Base-by-base conservation (phyloP, 768 basidiomycete species). In the Naganishia antarctica region DNA sequence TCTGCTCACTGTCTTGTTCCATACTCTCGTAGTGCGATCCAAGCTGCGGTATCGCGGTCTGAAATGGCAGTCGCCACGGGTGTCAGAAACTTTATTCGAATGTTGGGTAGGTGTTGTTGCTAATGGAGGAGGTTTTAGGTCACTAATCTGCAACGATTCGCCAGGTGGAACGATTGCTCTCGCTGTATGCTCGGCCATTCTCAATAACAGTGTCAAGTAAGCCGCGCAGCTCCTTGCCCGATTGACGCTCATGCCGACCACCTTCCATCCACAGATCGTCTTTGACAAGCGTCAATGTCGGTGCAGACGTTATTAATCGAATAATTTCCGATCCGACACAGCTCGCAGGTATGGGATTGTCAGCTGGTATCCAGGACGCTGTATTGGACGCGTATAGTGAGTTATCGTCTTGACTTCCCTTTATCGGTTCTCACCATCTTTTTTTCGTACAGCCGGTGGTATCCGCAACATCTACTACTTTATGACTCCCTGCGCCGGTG, bases 41-140 rank as follows among this genome's bases (percentile, higher is more conserved):
- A 90, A 71, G 87, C 87, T 0, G 85, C 86, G 26, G 88, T 89
- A 0, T 75, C 83, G 0, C 78, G 87, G 41, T 80, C 80, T 43
- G 87, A 90, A 66, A 88, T 89, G 87, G 85, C 86, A 0, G 85
- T 87, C 9, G 87, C 88, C 0, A 89, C 87, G 0, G 84, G 74
- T 0, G 61, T 84, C 0, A 53, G 63, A 59, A 64, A 60, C 43
- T 87, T 89, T 68, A 79, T 87, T 51, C 82, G 87, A 16, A 78
- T 85, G 61, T 78, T 21, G 21, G 23, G 53, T 57, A 57, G 21
- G 25, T 31, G 13, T 13, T 28, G n/a, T 18, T 9, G 29, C n/a
- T 9, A 2, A 2, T 40, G 9, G 12, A 8, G 8, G 25, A 1
- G 4, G 26, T 57, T 4, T 3, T 26, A 26, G 7, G 8, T 16